phyloP scores from a whole-genome alignment of 352 stramenopile species.

The Phytophthora pistaciae region DNA sequence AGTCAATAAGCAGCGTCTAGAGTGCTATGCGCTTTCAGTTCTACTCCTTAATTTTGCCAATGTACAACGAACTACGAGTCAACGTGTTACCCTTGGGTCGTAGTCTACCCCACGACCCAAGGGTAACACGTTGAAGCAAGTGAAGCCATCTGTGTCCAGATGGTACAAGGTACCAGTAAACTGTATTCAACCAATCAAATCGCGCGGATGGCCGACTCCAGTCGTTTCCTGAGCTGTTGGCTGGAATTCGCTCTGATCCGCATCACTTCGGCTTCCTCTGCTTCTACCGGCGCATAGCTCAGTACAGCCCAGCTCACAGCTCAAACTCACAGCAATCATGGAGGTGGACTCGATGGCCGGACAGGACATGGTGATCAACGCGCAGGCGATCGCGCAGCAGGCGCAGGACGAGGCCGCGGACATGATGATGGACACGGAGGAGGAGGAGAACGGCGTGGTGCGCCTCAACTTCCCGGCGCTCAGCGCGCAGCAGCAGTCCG shows the following conservation, averaged over 20 bases:
- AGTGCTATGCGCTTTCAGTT: too few relatives aligned
- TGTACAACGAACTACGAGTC: too few relatives aligned
- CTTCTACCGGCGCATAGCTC: not conserved
- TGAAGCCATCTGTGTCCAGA: not conserved
- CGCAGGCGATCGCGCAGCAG: constrained; percentile 52
- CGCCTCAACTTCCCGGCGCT: constrained; percentile 82
- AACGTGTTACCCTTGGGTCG: too few relatives aligned
- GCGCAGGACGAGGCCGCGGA: constrained; percentile 55
- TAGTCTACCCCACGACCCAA: too few relatives aligned
- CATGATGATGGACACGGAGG: constrained; percentile 68
- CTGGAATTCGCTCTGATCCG: constrained; percentile 10
- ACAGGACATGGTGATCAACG: constrained; percentile 76
- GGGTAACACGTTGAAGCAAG: not conserved
- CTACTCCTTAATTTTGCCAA: too few relatives aligned
- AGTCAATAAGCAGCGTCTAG: constrained; percentile 31
- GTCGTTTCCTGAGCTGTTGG: constrained; percentile 45
- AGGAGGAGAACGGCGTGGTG: constrained; percentile 37
- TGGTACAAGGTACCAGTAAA: constrained; percentile 2
- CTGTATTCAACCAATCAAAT: constrained; percentile 42
- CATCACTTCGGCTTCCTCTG: constrained; percentile 35
- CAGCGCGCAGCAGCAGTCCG: constrained; percentile 74
- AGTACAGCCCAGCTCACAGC: not conserved
- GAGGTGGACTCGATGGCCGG: constrained; percentile 75
- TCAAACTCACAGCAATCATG: constrained; percentile 41
- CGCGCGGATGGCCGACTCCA: constrained; percentile 41